phyloP scores from a whole-genome alignment of 257 asterid genomes.

The Rubia yunnanensis region DNA sequence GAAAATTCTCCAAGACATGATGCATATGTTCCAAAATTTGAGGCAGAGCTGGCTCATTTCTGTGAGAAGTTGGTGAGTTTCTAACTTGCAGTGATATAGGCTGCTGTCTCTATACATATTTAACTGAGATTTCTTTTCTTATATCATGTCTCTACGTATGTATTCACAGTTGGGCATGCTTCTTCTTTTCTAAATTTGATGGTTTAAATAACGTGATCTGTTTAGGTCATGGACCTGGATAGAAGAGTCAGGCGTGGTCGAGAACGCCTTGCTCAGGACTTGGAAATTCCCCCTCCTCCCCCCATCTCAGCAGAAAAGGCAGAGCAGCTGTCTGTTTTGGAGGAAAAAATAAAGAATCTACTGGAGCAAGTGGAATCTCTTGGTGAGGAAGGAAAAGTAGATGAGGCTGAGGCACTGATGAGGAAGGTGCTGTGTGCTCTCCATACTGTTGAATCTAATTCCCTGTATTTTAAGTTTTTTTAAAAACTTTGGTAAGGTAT shows the following conservation, averaged over 20 bases:
- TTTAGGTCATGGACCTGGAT: conserved; percentile 83
- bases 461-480: not conserved
- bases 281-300: conserved; percentile 83
- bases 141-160: not conserved
- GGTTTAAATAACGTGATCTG: not conserved
- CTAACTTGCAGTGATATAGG: not conserved
- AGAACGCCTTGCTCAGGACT: conserved; percentile 91
- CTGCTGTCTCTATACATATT: not conserved
- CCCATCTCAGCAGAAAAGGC: conserved; percentile 92
- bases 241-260: conserved; percentile 96
- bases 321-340: conserved; percentile 76
- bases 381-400: conserved; percentile 98
- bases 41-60: conserved; percentile 88
- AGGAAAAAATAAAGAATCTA: conserved; percentile 87
- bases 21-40: conserved; percentile 74
- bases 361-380: conserved; percentile 99
- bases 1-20: conserved; percentile 90
- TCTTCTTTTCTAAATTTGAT: not conserved
- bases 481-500: not conserved
- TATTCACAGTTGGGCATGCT: not conserved
- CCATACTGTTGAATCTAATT: not conserved
- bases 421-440: conserved; percentile 55
- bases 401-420: conserved; percentile 99
- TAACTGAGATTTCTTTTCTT: not conserved
- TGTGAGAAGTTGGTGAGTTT: conserved; percentile 85